Conservation (phyloP, 1,284 basidiomycete species). For the Schizopora paradoxa region DNA sequence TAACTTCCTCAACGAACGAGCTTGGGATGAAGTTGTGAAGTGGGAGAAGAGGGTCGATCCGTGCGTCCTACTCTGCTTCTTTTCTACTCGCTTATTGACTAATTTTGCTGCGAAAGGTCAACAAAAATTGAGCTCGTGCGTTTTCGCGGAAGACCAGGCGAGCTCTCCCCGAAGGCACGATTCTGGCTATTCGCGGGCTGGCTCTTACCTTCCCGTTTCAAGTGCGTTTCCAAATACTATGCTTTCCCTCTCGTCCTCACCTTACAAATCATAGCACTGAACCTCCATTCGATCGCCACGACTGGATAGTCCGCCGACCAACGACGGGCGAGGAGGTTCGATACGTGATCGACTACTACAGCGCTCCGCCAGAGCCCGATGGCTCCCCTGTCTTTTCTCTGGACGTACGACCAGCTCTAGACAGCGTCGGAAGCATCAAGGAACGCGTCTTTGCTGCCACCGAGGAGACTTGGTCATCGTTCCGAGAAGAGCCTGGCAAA, state of each 20-base stretch:
- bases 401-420: constrained; percentile 87
- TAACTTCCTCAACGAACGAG: constrained; percentile 96
- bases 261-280: constrained; percentile 52
- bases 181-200: constrained; percentile 82
- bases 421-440: constrained; percentile 68
- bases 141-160: constrained; percentile 89
- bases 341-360: constrained; percentile 97
- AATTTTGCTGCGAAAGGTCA: constrained; percentile 22
- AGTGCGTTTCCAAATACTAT: constrained; percentile 43
- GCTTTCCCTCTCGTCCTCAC: neutral
- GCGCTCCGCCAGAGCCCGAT: constrained; percentile 77
- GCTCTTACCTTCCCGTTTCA: constrained; percentile 85
- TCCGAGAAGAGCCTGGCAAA: constrained; percentile 27
- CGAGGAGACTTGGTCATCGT: constrained; percentile 59
- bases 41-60: constrained; percentile 79
- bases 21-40: constrained; percentile 91
- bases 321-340: constrained; percentile 73
- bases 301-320: constrained; percentile 88
- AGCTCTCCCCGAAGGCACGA: constrained; percentile 84
- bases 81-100: neutral
- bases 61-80: constrained; percentile 36
- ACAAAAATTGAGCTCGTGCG: constrained; percentile 68
- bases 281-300: constrained; percentile 97
- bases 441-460: constrained; percentile 68
- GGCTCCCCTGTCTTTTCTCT: constrained; percentile 89